Evolutionary conservation across 176 grass and related monocot genomes (phyloP).

Genomic region (Guadua angustifolia): DNA sequence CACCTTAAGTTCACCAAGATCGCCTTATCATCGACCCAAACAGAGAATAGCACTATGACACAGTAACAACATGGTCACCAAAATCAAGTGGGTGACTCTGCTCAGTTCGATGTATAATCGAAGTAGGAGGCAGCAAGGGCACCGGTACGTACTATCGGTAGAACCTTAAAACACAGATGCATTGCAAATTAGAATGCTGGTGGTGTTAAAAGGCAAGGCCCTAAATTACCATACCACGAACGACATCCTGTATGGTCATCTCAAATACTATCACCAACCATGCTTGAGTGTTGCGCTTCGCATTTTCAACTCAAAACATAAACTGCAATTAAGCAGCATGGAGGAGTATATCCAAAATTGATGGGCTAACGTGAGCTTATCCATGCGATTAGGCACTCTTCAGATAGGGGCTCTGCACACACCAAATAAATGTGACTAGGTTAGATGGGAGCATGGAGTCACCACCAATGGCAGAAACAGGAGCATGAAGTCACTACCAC

Average conservation of each 20-base stretch:
- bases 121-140: not conserved
- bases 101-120: not conserved
- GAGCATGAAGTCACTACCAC: conserved; percentile 35
- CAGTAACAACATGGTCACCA: not conserved
- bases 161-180: not conserved
- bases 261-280: not conserved
- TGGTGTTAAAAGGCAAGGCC: not conserved
- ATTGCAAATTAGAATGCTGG: not conserved
- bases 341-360: not conserved
- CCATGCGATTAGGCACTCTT: too few relatives aligned
- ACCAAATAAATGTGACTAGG: conserved; percentile 44
- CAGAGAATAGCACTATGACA: not conserved
- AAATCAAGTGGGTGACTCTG: not conserved
- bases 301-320: not conserved
- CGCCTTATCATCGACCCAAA: not conserved
- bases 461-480: not conserved
- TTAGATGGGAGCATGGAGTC: conserved; percentile 32
- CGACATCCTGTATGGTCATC: not conserved
- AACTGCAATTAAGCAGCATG: not conserved
- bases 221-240: not conserved
- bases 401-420: not conserved
- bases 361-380: too few relatives aligned
- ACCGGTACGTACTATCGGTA: not conserved
- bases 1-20: not conserved
- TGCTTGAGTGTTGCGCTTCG: not conserved